Evolutionary conservation across 2,329 filamentous ascomycete species (phyloP).

Genomic region (Pseudonectria foliicola): DNA sequence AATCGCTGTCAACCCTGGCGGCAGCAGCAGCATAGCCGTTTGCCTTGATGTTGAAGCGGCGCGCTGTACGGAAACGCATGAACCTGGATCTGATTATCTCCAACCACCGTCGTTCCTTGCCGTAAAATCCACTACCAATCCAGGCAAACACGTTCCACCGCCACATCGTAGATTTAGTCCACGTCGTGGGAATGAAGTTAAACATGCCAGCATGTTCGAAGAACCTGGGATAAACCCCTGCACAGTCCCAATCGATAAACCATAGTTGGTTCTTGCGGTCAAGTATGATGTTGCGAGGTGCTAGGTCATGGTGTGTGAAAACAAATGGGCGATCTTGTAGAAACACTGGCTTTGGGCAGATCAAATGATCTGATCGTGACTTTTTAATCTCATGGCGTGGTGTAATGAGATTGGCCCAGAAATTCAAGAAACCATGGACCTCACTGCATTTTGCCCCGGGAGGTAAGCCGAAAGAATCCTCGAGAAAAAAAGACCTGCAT

Average conservation of each 20-base stretch:
- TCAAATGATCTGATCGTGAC: constrained; percentile 3
- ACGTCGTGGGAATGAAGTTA: constrained; percentile 7
- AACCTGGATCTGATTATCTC: constrained; percentile 6
- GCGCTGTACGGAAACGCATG: constrained; percentile 7
- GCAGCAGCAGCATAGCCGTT: constrained; percentile 8
- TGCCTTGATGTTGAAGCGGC: constrained; percentile 7
- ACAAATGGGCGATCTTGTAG: constrained; percentile 2
- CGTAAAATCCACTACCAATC: constrained; percentile 8
- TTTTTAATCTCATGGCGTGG: constrained; percentile 7
- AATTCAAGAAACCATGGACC: constrained; percentile 7
- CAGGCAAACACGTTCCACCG: constrained; percentile 12
- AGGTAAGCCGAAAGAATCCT: constrained; percentile 7
- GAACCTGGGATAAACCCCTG: constrained; percentile 11
- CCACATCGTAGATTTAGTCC: constrained; percentile 5
- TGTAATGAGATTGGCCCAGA: constrained; percentile 7
- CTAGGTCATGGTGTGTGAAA: constrained; percentile 10
- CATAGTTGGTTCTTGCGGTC: constrained; percentile 4
- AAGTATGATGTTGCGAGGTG: constrained; percentile 13
- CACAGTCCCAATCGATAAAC: constrained; percentile 13
- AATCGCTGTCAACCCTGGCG: constrained; percentile 2
- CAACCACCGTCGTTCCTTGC: constrained; percentile 5
- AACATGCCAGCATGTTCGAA: constrained; percentile 12
- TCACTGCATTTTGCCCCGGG: constrained; percentile 2
- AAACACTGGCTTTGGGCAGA: constrained; percentile 2
- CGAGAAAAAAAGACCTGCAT: constrained; percentile 7